These are phyloP conservation scores for Smallanthus sonchifolius DNA, from an alignment of 129 eudicot species.

Conservation along the genomic window DNA sequence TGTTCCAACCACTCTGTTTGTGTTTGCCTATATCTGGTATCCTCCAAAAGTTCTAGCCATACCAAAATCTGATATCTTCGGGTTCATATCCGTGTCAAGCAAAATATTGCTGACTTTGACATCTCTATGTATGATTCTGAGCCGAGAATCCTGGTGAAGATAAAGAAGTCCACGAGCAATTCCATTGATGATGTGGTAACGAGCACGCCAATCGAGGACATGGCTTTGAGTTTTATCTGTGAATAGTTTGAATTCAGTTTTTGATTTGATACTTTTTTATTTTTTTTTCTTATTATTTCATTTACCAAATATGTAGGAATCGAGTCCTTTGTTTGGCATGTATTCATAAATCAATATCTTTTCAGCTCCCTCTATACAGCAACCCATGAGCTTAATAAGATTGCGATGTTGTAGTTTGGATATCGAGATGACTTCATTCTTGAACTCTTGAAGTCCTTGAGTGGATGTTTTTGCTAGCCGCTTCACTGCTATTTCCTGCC, in stretches of 20 bases:
- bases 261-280: too few relatives aligned
- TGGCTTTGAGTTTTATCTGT: slow-evolving; percentile 24
- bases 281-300: not conserved
- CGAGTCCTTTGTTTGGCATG: slow-evolving; percentile 53
- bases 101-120: slow-evolving; percentile 37
- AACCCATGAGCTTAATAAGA: slow-evolving; percentile 46
- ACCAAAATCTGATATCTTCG: slow-evolving; percentile 44
- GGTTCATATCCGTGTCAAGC: slow-evolving; percentile 40
- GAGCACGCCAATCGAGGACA: slow-evolving; percentile 36
- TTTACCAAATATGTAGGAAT: slow-evolving; percentile 40
- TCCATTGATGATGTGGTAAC: slow-evolving; percentile 28
- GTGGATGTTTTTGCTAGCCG: slow-evolving; percentile 38
- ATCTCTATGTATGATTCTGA: slow-evolving; percentile 45
- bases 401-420: slow-evolving; percentile 45
- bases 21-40: slow-evolving; percentile 36
- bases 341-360: slow-evolving; percentile 49
- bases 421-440: slow-evolving; percentile 42
- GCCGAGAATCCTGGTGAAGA: slow-evolving; percentile 41
- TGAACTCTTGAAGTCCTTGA: slow-evolving; percentile 50
- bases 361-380: slow-evolving; percentile 34
- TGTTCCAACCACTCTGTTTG: slow-evolving; percentile 45
- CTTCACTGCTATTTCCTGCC: slow-evolving; percentile 47
- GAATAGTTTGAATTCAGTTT: not conserved
- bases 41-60: slow-evolving; percentile 39
- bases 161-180: slow-evolving; percentile 43